These are phyloP conservation scores for Yamadazyma epiphylla DNA, from an alignment of 1,139 yeast species.

Conservation along the genomic window DNA sequence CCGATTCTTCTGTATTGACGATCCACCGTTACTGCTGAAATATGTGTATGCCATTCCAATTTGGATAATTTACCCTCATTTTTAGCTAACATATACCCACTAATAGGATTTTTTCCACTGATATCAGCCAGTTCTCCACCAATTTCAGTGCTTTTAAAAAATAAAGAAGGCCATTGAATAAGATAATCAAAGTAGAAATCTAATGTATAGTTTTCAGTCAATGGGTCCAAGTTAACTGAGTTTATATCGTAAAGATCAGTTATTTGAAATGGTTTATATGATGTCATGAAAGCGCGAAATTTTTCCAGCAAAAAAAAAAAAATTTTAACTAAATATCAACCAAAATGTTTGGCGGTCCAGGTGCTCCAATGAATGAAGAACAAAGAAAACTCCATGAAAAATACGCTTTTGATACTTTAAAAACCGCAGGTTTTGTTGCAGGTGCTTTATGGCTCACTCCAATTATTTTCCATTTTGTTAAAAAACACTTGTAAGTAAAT, in stretches of 20 bases:
- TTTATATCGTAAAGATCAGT: constrained; percentile 74
- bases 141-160: constrained; percentile 66
- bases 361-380: constrained; percentile 64
- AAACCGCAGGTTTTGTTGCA: constrained; percentile 67
- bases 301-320: constrained; percentile 1
- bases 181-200: constrained; percentile 83
- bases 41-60: constrained; percentile 93
- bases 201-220: constrained; percentile 86
- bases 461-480: constrained; percentile 56
- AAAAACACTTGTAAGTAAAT: constrained; percentile 44
- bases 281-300: constrained; percentile 55
- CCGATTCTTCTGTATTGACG: constrained; percentile 82
- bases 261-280: constrained; percentile 79
- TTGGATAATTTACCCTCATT: constrained; percentile 71
- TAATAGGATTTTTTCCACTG: constrained; percentile 24
- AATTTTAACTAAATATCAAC: neutral
- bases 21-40: constrained; percentile 91
- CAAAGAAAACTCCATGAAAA: constrained; percentile 73
- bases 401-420: constrained; percentile 62
- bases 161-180: constrained; percentile 81
- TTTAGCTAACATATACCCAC: constrained; percentile 94
- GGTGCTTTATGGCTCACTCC: constrained; percentile 79
- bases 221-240: constrained; percentile 75
- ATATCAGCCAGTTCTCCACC: constrained; percentile 13
- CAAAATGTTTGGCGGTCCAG: constrained; percentile 76